Conservation (phyloP, 148 eudicot species). For the Arctostaphylos glauca region DNA sequence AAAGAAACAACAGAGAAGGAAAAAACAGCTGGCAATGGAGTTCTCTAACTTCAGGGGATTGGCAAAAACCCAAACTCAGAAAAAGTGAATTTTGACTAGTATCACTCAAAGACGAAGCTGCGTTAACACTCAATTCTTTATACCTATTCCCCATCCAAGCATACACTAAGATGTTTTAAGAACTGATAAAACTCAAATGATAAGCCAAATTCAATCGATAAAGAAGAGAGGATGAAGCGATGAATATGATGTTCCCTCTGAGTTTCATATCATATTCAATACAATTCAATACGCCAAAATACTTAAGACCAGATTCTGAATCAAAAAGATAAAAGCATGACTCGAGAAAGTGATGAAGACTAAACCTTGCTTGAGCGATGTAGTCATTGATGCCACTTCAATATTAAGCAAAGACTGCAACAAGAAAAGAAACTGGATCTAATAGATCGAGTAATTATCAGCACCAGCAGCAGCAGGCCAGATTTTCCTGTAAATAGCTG, state of each 20-base stretch:
- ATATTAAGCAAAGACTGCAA: background rate
- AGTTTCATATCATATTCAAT: slow-evolving; percentile 11
- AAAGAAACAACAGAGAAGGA: background rate
- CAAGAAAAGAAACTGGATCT: slow-evolving; percentile 15
- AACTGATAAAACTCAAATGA: background rate
- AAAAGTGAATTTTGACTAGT: too few relatives aligned
- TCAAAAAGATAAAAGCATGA: background rate
- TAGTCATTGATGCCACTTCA: background rate
- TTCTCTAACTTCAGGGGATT: background rate
- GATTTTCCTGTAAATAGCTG: slow-evolving; percentile 63
- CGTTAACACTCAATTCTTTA: background rate
- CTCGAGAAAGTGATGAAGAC: background rate
- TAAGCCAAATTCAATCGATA: background rate
- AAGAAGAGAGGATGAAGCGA: background rate
- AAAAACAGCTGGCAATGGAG: background rate
- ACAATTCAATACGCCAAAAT: slow-evolving; percentile 9
- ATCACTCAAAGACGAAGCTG: background rate
- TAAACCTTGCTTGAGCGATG: slow-evolving; percentile 11
- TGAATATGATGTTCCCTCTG: slow-evolving; percentile 15
- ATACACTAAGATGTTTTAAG: background rate
- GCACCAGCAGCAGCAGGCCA: slow-evolving; percentile 44
- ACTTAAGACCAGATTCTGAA: background rate
- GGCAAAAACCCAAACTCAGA: background rate
- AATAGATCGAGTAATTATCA: slow-evolving; percentile 69
- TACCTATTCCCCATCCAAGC: background rate